Percentiles rank a stretch among this genome's conserved stretches.
Conservation (phyloP, 331 rosid species). For the Acacia concinna region DNA sequence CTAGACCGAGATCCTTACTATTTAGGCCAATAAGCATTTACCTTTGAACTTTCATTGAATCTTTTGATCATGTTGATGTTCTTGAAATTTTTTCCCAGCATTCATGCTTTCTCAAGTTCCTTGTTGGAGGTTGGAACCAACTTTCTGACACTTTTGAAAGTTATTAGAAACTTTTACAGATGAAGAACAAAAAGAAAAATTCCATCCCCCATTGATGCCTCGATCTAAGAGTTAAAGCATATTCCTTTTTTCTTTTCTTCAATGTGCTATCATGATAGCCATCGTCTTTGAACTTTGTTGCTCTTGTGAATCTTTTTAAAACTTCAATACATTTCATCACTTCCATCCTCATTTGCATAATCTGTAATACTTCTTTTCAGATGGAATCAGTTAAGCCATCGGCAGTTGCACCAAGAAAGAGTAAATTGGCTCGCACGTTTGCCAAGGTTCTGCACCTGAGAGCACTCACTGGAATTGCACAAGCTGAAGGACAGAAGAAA, state of each 20-base stretch:
- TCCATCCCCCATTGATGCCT: conserved; percentile 40
- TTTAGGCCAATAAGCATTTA: conserved; percentile 26
- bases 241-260: conserved; percentile 37
- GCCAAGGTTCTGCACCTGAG: conserved; percentile 79
- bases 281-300: conserved; percentile 36
- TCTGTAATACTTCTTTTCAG: conserved; percentile 29
- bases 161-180: conserved; percentile 15
- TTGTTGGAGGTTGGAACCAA: conserved; percentile 27
- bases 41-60: conserved; percentile 32
- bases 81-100: conserved; percentile 16
- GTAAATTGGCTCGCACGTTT: conserved; percentile 58
- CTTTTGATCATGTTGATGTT: conserved; percentile 41
- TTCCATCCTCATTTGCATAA: conserved; percentile 16
- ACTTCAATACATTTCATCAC: not conserved
- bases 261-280: conserved; percentile 39
- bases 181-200: conserved; percentile 48
- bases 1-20: conserved; percentile 16
- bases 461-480: conserved; percentile 56
- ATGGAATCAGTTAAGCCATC: conserved; percentile 78
- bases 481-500: conserved; percentile 56
- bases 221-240: conserved; percentile 64
- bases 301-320: conserved; percentile 20
- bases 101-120: not conserved
- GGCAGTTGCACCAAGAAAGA: conserved; percentile 60
- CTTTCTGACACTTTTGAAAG: conserved; percentile 35